Conservation (phyloP, 2,329 filamentous ascomycete species). For the Coccinonectria pachysandricola region DNA sequence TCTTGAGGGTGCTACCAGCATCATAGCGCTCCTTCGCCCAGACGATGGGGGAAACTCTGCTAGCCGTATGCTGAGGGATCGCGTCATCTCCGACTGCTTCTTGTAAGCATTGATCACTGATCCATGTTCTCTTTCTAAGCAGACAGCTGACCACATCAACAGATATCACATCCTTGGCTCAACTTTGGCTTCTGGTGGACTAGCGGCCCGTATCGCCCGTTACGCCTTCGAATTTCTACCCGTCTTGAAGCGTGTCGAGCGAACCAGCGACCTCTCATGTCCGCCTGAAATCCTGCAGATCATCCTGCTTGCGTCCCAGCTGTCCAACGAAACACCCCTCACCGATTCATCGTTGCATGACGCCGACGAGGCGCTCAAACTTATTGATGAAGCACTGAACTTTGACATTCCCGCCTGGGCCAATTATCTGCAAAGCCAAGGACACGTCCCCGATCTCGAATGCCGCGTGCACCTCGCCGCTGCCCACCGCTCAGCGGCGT, state of each 20-base stretch:
- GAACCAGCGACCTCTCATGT: slow-evolving; percentile 33
- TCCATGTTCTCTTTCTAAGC: too few relatives aligned
- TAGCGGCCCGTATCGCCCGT: slow-evolving; percentile 28
- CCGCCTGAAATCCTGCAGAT: slow-evolving; percentile 33
- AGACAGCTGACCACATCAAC: too few relatives aligned
- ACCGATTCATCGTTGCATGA: slow-evolving; percentile 22
- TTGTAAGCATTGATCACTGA: too few relatives aligned
- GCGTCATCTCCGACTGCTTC: slow-evolving; percentile 37
- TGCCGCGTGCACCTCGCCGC: slow-evolving; percentile 34
- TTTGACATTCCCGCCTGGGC: slow-evolving; percentile 36
- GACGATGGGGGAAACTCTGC: slow-evolving; percentile 18
- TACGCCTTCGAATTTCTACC: slow-evolving; percentile 29
- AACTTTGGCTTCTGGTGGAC: slow-evolving; percentile 25
- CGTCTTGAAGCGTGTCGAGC: slow-evolving; percentile 31
- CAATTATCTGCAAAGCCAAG: slow-evolving; percentile 24
- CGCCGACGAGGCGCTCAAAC: slow-evolving; percentile 27
- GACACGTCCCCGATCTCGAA: slow-evolving; percentile 28
- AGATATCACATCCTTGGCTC: slow-evolving; percentile 33
- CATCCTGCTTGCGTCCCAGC: slow-evolving; percentile 33
- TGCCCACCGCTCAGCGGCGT: slow-evolving; percentile 36
- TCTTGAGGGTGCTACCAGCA: slow-evolving; percentile 33
- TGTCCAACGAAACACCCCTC: slow-evolving; percentile 28
- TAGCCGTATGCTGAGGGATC: slow-evolving; percentile 31
- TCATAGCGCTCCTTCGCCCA: slow-evolving; percentile 27
- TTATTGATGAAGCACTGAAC: slow-evolving; percentile 30